Evolutionary conservation across 108 stramenopile species (phyloP), one percentile per base, ranked within the genome.

Genomic region (Heterococcus sp.): DNA sequence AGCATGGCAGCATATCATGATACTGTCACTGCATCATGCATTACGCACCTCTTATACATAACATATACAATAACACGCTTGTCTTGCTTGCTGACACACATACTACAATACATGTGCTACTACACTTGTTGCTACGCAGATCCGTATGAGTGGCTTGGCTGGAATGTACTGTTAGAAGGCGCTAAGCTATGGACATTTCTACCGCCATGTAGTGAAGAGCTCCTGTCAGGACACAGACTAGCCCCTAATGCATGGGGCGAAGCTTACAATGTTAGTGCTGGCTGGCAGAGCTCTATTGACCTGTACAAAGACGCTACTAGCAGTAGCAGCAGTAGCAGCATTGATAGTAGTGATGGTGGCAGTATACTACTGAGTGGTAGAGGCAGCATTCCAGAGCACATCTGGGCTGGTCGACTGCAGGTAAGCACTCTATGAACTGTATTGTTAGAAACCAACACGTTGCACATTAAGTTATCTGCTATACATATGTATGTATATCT

Each of bases 91-190:
- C 46, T 21, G 14, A 58, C 46, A 58, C 46, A 58, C 46, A 58
- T 58, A 14, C 8, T 58, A 8, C 46, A n/a, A n/a, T n/a, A n/a
- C n/a, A n/a, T n/a, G n/a, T 58, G 46, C 46, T 8, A 14, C 46
- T 58, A 8, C 46, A 8, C 21, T 58, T 58, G 8, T 14, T 58
- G 21, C 46, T 14, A 8, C 76, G 66, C 72, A 63, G 72, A 81
- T 37, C 79, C 79, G 1, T 72, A 72, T 66, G 79, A 81, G 21
- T 81, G 79, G 79, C 72, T 73, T 38, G 79, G 79, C 27, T 81
- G 79, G 79, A 81, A 81, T 28, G 65, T 81, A 21, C 31, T 81
- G 39, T 35, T 81, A 3, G 79, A 81, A 38, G 79, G 79, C 11
- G 35, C 65, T 32, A 81, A 81, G 37, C 37, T 66, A 31, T 81